phyloP scores from a whole-genome alignment of 176 grass and related monocot species.

The Oryza meyeriana region DNA sequence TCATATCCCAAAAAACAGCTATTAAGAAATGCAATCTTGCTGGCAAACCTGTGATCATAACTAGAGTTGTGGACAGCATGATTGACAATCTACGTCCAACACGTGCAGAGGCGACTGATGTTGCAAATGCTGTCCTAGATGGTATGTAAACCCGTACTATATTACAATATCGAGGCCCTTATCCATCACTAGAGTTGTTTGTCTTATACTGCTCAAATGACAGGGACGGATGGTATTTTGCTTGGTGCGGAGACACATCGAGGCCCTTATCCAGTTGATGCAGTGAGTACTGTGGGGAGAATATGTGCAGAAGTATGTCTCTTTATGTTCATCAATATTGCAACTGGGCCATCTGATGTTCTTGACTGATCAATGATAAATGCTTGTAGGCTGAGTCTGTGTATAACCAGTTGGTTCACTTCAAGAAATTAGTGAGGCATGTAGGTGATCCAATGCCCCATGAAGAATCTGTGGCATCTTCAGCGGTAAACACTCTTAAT shows the following conservation, averaged over 20 bases:
- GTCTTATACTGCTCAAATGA: conserved; percentile 15
- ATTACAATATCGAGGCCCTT: too few species aligned
- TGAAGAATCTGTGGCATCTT: conserved; percentile 91
- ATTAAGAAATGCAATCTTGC: conserved; percentile 82
- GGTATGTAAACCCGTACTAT: conserved; percentile 40
- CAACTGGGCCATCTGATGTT: not conserved
- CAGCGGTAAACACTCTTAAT: conserved; percentile 52
- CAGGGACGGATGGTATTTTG: conserved; percentile 97
- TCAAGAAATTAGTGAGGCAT: conserved; percentile 82
- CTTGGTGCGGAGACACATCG: conserved; percentile 92
- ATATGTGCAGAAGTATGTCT: conserved; percentile 89
- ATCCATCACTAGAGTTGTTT: conserved; percentile 5
- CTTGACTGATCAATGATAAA: conserved; percentile 24
- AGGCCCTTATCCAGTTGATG: conserved; percentile 89
- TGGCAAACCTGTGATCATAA: conserved; percentile 90
- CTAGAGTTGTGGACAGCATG: conserved; percentile 97
- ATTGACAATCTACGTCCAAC: conserved; percentile 93
- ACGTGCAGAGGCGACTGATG: conserved; percentile 97
- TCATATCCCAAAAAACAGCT: conserved; percentile 83
- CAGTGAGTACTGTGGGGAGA: conserved; percentile 83
- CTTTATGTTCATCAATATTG: conserved; percentile 6
- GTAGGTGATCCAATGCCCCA: conserved; percentile 81
- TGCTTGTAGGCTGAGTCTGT: conserved; percentile 74
- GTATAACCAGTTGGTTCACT: conserved; percentile 80
- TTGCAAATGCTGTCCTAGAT: conserved; percentile 96